Base-by-base conservation (phyloP, 768 basidiomycete genomes). In the Panellus pusillus region DNA sequence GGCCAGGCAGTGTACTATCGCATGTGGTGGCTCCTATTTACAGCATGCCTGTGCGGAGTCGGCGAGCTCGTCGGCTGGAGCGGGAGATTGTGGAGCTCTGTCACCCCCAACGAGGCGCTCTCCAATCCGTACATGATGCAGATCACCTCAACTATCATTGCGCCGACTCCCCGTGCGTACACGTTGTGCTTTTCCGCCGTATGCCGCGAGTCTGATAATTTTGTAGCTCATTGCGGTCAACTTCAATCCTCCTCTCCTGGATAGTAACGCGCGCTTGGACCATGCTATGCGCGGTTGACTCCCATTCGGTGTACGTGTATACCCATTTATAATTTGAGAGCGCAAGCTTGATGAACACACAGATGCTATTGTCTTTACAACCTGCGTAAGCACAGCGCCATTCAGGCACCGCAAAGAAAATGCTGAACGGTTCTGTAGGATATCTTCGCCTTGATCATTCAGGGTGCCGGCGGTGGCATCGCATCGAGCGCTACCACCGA, bases 41-140 rank as follows among this genome's bases (percentile, higher is more conserved):
- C 84, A 0, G 72, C 72, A 5, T 66, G 72, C 13, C 58, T 81
- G 0, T 74, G 76, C 38, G 81, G 80, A 7, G 13, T 76, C 0
- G 62, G 77, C 11, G 86, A 87, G 61, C 60, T 78, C 6, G 55
- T 79, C 5, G 84, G 83, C 0, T 86, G 84, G 85, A 61, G 66
- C 6, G 84, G 70, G 1, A 64, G 83, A n/a, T 61, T 83, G 5
- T 85, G 80, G 82, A 80, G 77, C 4, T 75, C 70, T 40, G 62
- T 62, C 44, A 60, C 57, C 7, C 68, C 72, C 1, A 50, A 52
- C 1, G 11, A 35, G 8, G 32, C 32, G 3, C 38, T 54, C 19
- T 32, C 41, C 4, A 50, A 55, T 2, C 68, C 76, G 0, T 79
- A 70, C 62, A 61, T 72, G 51, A 74, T 79, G 39, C 75, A 78